phyloP scores from a whole-genome alignment of 306 rosid genomes.

The Cucurbita moschata region DNA sequence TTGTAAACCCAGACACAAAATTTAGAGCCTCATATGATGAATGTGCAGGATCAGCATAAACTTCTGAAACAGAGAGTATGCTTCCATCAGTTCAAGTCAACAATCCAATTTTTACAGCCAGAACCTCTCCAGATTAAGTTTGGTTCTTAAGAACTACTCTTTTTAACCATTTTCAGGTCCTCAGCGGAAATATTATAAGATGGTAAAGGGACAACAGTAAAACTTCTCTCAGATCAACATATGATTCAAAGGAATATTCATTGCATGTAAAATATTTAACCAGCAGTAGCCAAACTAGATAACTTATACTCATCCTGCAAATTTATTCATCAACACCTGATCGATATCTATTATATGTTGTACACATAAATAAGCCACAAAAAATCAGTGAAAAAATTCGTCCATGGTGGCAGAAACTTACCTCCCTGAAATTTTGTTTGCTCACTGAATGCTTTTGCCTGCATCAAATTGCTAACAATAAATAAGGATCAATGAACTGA shows the following conservation, averaged over 20 bases:
- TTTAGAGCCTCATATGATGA: slow-evolving; percentile 63
- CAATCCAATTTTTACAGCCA: not conserved
- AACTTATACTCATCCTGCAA: not conserved
- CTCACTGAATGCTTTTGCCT: slow-evolving; percentile 68
- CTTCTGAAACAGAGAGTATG: slow-evolving; percentile 37
- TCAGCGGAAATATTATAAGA: not conserved
- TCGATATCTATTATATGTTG: not conserved
- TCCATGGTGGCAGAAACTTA: slow-evolving; percentile 9
- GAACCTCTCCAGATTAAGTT: not conserved
- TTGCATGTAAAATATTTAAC: not conserved
- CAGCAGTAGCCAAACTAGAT: not conserved
- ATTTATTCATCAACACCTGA: not conserved
- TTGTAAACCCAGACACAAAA: slow-evolving; percentile 62
- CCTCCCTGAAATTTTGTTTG: slow-evolving; percentile 87
- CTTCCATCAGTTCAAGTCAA: not conserved
- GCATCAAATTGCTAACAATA: slow-evolving; percentile 3
- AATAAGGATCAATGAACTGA: not conserved
- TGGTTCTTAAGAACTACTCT: not conserved
- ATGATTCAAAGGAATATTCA: not conserved
- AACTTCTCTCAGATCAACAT: not conserved
- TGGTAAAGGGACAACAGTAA: not conserved
- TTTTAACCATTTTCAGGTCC: not conserved
- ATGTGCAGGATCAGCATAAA: slow-evolving; percentile 72
- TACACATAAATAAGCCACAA: not conserved
- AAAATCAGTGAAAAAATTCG: not conserved